Evolutionary conservation across 805 yeast species (phyloP).

Genomic region (Wickerhamomyces mucosus): DNA sequence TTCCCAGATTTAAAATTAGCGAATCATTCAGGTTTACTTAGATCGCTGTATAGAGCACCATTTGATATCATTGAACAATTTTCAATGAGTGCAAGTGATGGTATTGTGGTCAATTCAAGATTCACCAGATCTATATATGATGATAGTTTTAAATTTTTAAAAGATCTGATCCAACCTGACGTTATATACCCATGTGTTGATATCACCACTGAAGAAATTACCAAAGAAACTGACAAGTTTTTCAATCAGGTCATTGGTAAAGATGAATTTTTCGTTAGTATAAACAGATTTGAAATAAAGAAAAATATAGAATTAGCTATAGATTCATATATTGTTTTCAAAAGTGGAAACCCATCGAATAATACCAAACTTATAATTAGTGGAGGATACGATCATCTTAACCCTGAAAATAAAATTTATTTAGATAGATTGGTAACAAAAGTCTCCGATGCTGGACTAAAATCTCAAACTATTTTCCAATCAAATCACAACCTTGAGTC

Average conservation of each 20-base stretch:
- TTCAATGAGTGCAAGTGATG: conserved; percentile 68
- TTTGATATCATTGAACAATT: conserved; percentile 81
- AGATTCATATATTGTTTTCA: conserved; percentile 45
- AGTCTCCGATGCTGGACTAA: conserved; percentile 35
- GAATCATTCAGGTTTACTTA: conserved; percentile 40
- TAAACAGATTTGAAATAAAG: conserved; percentile 84
- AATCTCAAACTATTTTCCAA: conserved; percentile 32
- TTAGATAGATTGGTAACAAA: conserved; percentile 47
- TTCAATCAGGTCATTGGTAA: conserved; percentile 13
- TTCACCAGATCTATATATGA: conserved; percentile 70
- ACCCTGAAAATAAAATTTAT: conserved; percentile 67
- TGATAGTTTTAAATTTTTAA: conserved; percentile 43
- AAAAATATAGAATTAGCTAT: conserved; percentile 78
- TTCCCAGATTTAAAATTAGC: conserved; percentile 87
- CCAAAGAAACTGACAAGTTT: conserved; percentile 8
- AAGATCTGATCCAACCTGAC: conserved; percentile 20
- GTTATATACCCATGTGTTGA: conserved; percentile 60
- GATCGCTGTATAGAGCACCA: conserved; percentile 64
- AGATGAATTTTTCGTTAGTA: conserved; percentile 47
- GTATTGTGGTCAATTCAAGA: conserved; percentile 76
- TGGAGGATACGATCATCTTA: conserved; percentile 84
- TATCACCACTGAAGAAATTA: conserved; percentile 23
- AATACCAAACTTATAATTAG: conserved; percentile 56
- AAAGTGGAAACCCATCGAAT: conserved; percentile 19
- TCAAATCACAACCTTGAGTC: conserved; percentile 18